Evolutionary conservation across 192 early-diverging fungal species (phyloP), one percentile per base, ranked within the genome.

Genomic region (Gonapodya prolifera): DNA sequence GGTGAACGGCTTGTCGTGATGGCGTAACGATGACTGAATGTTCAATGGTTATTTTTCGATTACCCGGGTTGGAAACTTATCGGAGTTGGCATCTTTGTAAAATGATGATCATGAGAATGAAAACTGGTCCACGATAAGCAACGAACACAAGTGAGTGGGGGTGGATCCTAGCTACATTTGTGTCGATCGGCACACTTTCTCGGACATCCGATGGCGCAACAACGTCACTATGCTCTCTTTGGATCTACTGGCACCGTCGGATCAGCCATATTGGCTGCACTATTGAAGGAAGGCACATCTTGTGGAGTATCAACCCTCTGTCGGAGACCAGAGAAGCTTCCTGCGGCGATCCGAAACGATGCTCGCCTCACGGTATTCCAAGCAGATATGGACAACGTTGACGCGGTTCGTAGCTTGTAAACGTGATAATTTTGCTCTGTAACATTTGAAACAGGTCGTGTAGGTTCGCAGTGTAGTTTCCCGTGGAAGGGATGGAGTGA

Each of bases 361-460:
- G 2, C 16, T 2, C 16, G 71, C 16, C 71, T 73, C 8, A 73
- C 71, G 28, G 71, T 73, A 8, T 2, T 73, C 18, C 8, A 73
- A 29, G 71, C 28, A 18, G 71, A 73, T 32, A 73, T 73, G 71
- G 71, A 73, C 31, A 32, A 73, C 71, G 71, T 73, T 2, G 71
- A 73, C 18, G 32, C 18, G 31, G 31, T 73, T 8, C 71, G n/a
- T n/a, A n/a, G n/a, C n/a, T n/a, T n/a, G n/a, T n/a, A n/a, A n/a
- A n/a, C n/a, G n/a, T n/a, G n/a, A n/a, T n/a, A n/a, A n/a, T n/a
- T n/a, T n/a, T n/a, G n/a, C n/a, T n/a, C n/a, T n/a, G n/a, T n/a
- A n/a, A n/a, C n/a, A n/a, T n/a, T n/a, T n/a, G n/a, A n/a, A n/a
- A n/a, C n/a, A n/a, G n/a, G n/a, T n/a, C n/a, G n/a, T n/a, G n/a